A percentile compares a stretch with the other conserved stretches of the same genome.
Conservation (phyloP, 805 yeast species). For the Saccharomyces eubayanus region DNA sequence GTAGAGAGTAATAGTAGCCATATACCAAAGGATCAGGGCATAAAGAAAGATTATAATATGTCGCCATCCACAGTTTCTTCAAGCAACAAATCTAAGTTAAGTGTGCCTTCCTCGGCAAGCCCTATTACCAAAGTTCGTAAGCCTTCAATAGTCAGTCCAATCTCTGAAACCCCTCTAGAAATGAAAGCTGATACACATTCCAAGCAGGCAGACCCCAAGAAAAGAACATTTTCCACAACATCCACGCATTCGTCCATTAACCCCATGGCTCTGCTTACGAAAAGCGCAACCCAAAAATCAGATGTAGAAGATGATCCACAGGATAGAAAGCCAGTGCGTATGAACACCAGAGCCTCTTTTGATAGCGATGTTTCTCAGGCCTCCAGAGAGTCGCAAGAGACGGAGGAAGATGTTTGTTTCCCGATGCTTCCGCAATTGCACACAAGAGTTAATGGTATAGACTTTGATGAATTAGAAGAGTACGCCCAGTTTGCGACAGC, state of each 20-base stretch:
- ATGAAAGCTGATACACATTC: background rate
- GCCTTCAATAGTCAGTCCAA: background rate
- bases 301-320: constrained; percentile 14
- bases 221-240: constrained; percentile 4
- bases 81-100: background rate
- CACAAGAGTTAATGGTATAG: constrained; percentile 64
- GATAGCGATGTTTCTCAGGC: constrained; percentile 70
- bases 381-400: constrained; percentile 75
- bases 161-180: background rate
- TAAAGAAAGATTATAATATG: background rate
- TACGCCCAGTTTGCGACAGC: constrained; percentile 53
- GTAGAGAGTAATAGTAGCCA: constrained; percentile 9
- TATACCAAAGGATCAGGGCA: background rate
- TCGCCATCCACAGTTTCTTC: background rate
- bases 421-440: constrained; percentile 70
- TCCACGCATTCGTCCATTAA: constrained; percentile 7
- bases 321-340: constrained; percentile 16
- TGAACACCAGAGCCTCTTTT: constrained; percentile 19
- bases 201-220: background rate
- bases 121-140: background rate
- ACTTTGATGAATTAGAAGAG: constrained; percentile 83
- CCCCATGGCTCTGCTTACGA: constrained; percentile 3
- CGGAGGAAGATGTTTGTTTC: constrained; percentile 96
- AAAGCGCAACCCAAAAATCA: constrained; percentile 10
- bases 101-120: background rate